These are phyloP conservation scores for Hirsutella rhossiliensis DNA, from an alignment of 2,329 filamentous ascomycete species.

Conservation along the genomic window DNA sequence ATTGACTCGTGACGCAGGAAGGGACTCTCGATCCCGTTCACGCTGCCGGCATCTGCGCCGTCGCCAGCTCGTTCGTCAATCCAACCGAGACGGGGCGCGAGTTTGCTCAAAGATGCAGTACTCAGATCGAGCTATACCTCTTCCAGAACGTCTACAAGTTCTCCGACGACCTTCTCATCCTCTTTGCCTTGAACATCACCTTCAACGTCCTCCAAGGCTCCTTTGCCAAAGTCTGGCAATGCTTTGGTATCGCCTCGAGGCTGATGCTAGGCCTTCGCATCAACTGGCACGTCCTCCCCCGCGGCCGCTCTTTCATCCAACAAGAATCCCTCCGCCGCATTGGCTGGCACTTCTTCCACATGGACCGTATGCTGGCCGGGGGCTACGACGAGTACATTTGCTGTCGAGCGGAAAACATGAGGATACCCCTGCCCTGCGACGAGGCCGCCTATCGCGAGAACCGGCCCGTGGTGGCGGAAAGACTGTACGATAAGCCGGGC, in stretches of 20 bases:
- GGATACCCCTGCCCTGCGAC: slow-evolving; percentile 22
- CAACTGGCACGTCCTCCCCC: slow-evolving; percentile 23
- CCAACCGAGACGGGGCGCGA: slow-evolving; percentile 18
- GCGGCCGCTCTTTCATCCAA: slow-evolving; percentile 17
- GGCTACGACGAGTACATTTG: slow-evolving; percentile 28
- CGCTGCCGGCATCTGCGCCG: slow-evolving; percentile 25
- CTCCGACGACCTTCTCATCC: slow-evolving; percentile 18
- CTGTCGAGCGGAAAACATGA: slow-evolving; percentile 24
- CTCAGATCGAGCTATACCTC: slow-evolving; percentile 25
- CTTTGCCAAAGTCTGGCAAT: slow-evolving; percentile 27
- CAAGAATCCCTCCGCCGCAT: slow-evolving; percentile 24
- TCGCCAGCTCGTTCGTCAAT: slow-evolving; percentile 23
- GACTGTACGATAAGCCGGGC: slow-evolving; percentile 16
- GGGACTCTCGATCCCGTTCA: slow-evolving; percentile 20
- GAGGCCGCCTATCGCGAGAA: slow-evolving; percentile 21
- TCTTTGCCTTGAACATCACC: slow-evolving; percentile 21
- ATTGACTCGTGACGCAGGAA: slow-evolving; percentile 8
- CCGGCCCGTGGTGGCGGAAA: slow-evolving; percentile 16
- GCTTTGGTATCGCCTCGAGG: slow-evolving; percentile 22
- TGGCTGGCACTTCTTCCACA: slow-evolving; percentile 25
- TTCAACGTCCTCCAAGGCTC: slow-evolving; percentile 24
- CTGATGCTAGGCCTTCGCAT: slow-evolving; percentile 25
- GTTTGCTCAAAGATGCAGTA: slow-evolving; percentile 24
- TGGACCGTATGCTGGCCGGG: slow-evolving; percentile 25
- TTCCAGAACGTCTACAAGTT: slow-evolving; percentile 27